A percentile compares a stretch with the other conserved stretches of the same genome.
These are phyloP conservation scores for Penicillium parvum DNA, from an alignment of 495 filamentous ascomycete species.

Conservation along the genomic window DNA sequence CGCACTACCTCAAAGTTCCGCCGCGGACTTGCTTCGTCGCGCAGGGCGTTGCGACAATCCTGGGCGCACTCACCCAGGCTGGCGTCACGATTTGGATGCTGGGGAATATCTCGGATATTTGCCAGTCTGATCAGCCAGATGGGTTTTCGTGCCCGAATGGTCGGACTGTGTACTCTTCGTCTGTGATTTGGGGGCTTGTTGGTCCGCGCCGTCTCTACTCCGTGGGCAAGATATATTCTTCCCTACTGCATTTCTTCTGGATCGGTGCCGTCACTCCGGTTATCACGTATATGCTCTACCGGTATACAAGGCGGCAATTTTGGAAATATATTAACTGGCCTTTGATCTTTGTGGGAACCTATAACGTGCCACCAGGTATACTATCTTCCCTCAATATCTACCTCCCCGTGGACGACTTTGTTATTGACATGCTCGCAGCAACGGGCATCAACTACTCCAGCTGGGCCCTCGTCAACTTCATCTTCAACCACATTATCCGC, in stretches of 20 bases:
- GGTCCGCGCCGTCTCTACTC: slow-evolving; percentile 31
- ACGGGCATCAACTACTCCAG: slow-evolving; percentile 49
- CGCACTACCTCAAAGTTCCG: slow-evolving; percentile 40
- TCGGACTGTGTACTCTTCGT: slow-evolving; percentile 38
- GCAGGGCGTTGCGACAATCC: slow-evolving; percentile 37
- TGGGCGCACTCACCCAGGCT: slow-evolving; percentile 35
- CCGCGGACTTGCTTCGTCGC: slow-evolving; percentile 35
- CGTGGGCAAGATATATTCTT: slow-evolving; percentile 19
- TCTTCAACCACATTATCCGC: slow-evolving; percentile 42
- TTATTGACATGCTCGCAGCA: slow-evolving; percentile 14
- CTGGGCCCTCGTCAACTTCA: slow-evolving; percentile 44
- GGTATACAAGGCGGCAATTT: slow-evolving; percentile 31
- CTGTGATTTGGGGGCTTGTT: slow-evolving; percentile 38
- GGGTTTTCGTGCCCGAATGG: slow-evolving; percentile 42
- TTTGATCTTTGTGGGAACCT: slow-evolving; percentile 43
- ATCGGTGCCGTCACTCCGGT: slow-evolving; percentile 35
- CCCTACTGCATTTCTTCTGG: slow-evolving; percentile 32
- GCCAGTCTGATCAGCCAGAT: slow-evolving; percentile 25
- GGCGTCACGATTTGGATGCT: slow-evolving; percentile 42
- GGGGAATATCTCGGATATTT: slow-evolving; percentile 36
- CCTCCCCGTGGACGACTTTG: too few relatives aligned
- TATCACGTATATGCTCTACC: slow-evolving; percentile 28
- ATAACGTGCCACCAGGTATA: slow-evolving; percentile 35
- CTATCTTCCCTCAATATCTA: background rate
- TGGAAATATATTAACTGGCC: slow-evolving; percentile 43